Base-by-base conservation (phyloP, 2,329 filamentous ascomycete genomes). In the Ramichloridium luteum region DNA sequence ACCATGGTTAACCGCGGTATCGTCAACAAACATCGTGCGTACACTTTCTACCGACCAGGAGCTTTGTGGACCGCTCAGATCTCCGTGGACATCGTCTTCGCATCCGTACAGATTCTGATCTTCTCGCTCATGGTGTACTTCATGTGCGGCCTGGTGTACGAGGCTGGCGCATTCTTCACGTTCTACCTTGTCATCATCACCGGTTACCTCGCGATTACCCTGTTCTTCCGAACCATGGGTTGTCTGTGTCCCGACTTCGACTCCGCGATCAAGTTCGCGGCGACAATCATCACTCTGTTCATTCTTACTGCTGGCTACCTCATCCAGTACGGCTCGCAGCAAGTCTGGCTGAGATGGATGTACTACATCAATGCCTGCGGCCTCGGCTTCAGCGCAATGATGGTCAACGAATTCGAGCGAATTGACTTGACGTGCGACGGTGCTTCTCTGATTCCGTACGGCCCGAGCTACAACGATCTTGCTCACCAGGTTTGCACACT, bases 11-110 rank as follows among this genome's bases (percentile, higher is more conserved):
- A 78, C 1, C 69, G 84, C 6, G 68, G 76, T 0, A 80, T 92
- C 22, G 70, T 92, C 38, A 83, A 85, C 53, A 92, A 90, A 53
- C 84, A 92, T 55, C 75, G 78, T 35, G 77, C 80, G 0, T 92
- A 83, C 45, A 79, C 82, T 0, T 88, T 92, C 50, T 79, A 90
- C 52, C 68, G 81, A 18, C 84, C 84, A 0, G 84, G 80, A 0
- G 81, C 83, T 0, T 60, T 90, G 0, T 90, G 81, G 74, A 77
- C 90, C 36, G 82, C 77, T 0, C 83, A 90, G 50, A 85, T 90
- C 28, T 65, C 80, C 10, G 78, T 86, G 6, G 84, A 92, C 44
- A 6, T 50, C 25, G 68, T 75, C 0, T 88, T 90, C 49, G 67
- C 78, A 0, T 68, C 77, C 0, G 67, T 65, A 2, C 75, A 84